Conservation (phyloP, 306 rosid genomes). For the Mimosa pudica region DNA sequence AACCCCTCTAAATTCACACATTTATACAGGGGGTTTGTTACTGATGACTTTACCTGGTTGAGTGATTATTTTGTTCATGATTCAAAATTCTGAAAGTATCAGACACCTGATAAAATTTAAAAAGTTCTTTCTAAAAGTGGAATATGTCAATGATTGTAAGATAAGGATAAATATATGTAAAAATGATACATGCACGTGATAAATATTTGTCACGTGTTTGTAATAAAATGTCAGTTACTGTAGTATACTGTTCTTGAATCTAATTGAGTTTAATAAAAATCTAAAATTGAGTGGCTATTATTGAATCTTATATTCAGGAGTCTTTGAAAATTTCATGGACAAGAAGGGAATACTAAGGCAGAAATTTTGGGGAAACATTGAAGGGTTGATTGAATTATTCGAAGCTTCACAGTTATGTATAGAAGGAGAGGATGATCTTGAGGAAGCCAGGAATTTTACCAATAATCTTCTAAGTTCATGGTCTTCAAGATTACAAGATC, state of each 20-base stretch:
- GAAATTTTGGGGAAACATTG: not conserved
- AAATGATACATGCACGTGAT: no score
- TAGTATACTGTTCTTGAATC: not conserved
- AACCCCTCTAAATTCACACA: no score
- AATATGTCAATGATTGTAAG: no score
- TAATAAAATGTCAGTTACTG: no score
- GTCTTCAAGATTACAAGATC: not conserved
- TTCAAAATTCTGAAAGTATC: not conserved
- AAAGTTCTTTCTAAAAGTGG: not conserved
- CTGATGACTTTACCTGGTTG: no score
- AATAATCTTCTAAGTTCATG: conserved; percentile 27
- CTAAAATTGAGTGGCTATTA: not conserved
- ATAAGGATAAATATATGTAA: not conserved
- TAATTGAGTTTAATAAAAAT: not conserved
- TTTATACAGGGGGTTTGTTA: no score
- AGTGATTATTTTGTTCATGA: no score
- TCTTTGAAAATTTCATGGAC: conserved; percentile 18
- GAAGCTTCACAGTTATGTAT: conserved; percentile 42
- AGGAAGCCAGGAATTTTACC: conserved; percentile 28
- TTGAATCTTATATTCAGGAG: conserved; percentile 2
- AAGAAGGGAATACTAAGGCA: conserved; percentile 1
- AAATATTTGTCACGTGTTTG: no score
- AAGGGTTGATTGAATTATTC: conserved; percentile 33
- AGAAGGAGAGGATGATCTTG: conserved; percentile 35
- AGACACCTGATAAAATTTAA: not conserved